Percentiles rank a stretch among this genome's conserved stretches.
Evolutionary conservation across 192 early-diverging fungal species (phyloP).

Genomic region (Coemansia sp.): DNA sequence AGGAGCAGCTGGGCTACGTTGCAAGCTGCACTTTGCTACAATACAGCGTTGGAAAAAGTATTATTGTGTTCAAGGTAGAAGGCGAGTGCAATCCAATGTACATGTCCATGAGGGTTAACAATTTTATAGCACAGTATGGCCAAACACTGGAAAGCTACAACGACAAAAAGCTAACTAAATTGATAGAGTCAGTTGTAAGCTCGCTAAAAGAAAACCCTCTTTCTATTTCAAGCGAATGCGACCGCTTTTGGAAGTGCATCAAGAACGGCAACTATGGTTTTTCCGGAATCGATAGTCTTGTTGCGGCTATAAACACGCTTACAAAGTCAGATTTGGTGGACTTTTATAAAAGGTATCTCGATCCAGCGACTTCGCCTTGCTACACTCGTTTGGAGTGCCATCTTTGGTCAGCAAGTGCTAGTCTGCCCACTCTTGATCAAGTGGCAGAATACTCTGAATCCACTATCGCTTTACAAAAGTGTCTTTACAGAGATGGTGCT

Average conservation of each 20-base stretch:
- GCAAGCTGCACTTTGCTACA: not conserved
- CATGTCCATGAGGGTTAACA: not conserved
- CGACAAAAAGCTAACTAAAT: not conserved
- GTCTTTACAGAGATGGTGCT: too few relatives aligned
- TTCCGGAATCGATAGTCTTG: not conserved
- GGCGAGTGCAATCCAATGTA: not conserved
- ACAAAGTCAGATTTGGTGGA: not conserved
- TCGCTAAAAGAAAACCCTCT: not conserved
- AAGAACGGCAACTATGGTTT: not conserved
- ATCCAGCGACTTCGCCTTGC: not conserved
- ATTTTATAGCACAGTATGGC: not conserved
- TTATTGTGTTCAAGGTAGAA: not conserved
- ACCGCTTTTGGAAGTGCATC: not conserved
- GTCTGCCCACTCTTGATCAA: not conserved
- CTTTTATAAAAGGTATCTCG: not conserved
- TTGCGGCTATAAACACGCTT: not conserved
- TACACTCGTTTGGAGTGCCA: not conserved
- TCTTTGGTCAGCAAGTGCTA: not conserved
- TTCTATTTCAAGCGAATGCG: not conserved
- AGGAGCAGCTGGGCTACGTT: not conserved
- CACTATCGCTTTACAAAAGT: too few relatives aligned
- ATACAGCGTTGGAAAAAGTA: not conserved
- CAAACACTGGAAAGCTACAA: not conserved
- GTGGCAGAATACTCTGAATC: not conserved
- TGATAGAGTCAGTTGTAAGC: not conserved